Base-by-base conservation (phyloP, 768 basidiomycete genomes). In the Termitomyces sp. region DNA sequence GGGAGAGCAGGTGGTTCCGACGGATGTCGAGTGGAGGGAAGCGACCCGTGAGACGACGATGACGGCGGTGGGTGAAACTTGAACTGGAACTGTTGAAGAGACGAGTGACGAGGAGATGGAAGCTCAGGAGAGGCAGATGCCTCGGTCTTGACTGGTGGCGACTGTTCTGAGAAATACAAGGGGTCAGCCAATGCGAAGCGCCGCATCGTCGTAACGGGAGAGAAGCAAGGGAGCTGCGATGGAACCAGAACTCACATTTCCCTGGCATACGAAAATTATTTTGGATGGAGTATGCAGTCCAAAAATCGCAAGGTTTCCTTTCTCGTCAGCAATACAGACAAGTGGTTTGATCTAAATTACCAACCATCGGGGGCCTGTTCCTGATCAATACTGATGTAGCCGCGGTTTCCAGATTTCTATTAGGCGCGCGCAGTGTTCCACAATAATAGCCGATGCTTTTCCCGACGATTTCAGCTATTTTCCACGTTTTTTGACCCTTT, bases 91-190 rank as follows among this genome's bases (percentile, higher is more conserved):
- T 72, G 72, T 41, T 75, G 74, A 42, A 71, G 58, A 58, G 71
- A 71, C 60, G 72, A 34, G 59, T 69, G 58, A 54, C 64, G 58
- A 46, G 66, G 64, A 58, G 75, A 70, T 55, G 75, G 68, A 65
- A 78, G 72, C 67, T 76, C 74, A 64, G 77, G 78, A 56, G 78
- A 79, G 68, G 75, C 69, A 63, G 71, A 72, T 55, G 70, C 72
- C 65, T 78, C 77, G 55, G 75, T 73, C 71, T 80, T 80, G 57
- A 78, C 73, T 62, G 68, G 68, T 62, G 64, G 59, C 37, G 68
- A 66, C 39, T 60, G 63, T 61, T 62, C 61, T 61, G 63, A 39
- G 49, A 58, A 58, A 60, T 60, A 66, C 3, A 30, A 47, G 48
- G 65, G 47, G 59, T 70, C 58, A 64, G 71, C 51, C 33, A 60